Evolutionary conservation across 1,139 yeast species (phyloP).

Genomic region (Blastobotrys aristatus): DNA sequence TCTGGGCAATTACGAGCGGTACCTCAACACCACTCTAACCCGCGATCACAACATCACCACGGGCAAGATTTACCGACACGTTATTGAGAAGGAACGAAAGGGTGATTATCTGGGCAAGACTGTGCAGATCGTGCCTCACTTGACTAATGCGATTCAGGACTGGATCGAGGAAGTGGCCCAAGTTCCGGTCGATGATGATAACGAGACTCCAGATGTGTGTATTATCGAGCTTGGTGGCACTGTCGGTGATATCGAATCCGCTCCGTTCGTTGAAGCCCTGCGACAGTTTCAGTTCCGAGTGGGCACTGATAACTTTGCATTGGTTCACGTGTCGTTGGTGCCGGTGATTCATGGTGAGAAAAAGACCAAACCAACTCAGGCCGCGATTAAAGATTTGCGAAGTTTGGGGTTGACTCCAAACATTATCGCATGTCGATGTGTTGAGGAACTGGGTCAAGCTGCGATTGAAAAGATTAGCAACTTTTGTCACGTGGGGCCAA

Average conservation of each 20-base stretch:
- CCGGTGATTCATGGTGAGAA: conserved; percentile 98
- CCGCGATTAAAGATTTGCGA: conserved; percentile 95
- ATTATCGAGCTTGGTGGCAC: conserved; percentile 98
- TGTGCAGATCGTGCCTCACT: conserved; percentile 98
- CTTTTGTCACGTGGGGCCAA: conserved; percentile 98
- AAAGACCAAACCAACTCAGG: conserved; percentile 98
- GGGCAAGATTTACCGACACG: conserved; percentile 92
- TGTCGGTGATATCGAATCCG: conserved; percentile 98
- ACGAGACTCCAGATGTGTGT: conserved; percentile 85
- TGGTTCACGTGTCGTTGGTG: conserved; percentile 93
- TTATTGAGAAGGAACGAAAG: conserved; percentile 88
- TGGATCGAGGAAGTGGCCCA: conserved; percentile 95
- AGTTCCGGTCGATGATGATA: conserved; percentile 89
- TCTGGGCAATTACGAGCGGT: conserved; percentile 96
- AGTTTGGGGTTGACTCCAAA: conserved; percentile 93
- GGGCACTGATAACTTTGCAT: conserved; percentile 87
- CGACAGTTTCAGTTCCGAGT: conserved; percentile 98
- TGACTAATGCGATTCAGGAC: conserved; percentile 95
- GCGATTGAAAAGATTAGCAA: conserved; percentile 93
- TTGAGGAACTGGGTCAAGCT: conserved; percentile 70
- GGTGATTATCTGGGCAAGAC: conserved; percentile 98
- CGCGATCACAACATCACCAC: conserved; percentile 95
- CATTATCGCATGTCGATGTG: conserved; percentile 96
- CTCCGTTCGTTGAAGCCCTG: conserved; percentile 97
- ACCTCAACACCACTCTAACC: conserved; percentile 87